These are phyloP conservation scores for Boletus insuetus DNA, from an alignment of 768 basidiomycete species.

Conservation along the genomic window DNA sequence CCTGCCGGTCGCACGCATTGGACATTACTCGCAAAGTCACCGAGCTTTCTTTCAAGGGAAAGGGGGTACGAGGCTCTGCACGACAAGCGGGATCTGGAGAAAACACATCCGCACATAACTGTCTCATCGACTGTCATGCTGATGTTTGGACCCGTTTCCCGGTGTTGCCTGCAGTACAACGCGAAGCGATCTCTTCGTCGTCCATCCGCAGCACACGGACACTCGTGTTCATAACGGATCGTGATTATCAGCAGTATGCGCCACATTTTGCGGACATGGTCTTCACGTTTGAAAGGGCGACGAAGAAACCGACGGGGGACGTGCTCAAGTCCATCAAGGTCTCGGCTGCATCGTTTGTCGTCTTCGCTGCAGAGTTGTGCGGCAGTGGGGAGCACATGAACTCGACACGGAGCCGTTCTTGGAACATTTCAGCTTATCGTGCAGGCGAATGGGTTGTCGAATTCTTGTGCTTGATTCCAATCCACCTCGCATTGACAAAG, in stretches of 20 bases:
- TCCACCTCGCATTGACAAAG: constrained; percentile 57
- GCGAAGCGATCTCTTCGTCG: constrained; percentile 40
- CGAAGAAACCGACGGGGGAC: constrained; percentile 51
- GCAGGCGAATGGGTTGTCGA: constrained; percentile 64
- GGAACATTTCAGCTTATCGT: constrained; percentile 39
- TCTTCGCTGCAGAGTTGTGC: constrained; percentile 23
- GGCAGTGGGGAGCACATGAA: background rate
- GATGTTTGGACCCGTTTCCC: constrained; percentile 64
- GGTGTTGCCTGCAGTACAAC: constrained; percentile 49
- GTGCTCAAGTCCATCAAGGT: constrained; percentile 40
- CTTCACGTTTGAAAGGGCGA: constrained; percentile 43
- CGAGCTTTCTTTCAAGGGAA: constrained; percentile 54
- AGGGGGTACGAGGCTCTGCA: constrained; percentile 24
- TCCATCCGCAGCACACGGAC: constrained; percentile 32
- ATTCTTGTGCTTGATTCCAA: constrained; percentile 59
- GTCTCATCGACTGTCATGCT: constrained; percentile 50
- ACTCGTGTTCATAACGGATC: constrained; percentile 45
- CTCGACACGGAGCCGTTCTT: constrained; percentile 3
- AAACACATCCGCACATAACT: constrained; percentile 40
- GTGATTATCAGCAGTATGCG: constrained; percentile 33
- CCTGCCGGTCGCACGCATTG: constrained; percentile 43
- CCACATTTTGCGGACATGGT: constrained; percentile 48
- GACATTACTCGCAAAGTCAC: constrained; percentile 55
- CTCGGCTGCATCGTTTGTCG: constrained; percentile 28
- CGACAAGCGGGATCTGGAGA: background rate